phyloP scores from a whole-genome alignment of 2,329 filamentous ascomycete species.

The Neofusicoccum ribis region DNA sequence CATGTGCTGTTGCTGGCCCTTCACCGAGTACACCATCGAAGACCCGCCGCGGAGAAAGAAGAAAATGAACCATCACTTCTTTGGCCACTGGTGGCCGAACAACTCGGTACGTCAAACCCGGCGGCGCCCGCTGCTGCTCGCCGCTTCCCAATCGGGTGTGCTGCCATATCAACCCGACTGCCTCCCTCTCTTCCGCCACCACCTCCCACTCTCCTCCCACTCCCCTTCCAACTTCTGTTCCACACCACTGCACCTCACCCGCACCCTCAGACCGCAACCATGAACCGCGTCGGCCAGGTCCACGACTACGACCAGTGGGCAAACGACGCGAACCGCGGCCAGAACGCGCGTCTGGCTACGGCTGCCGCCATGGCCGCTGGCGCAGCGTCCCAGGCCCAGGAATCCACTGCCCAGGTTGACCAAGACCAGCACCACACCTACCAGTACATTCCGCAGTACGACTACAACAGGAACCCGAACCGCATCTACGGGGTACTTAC shows the following conservation, averaged over 20 bases:
- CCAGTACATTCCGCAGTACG: background rate
- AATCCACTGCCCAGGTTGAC: background rate
- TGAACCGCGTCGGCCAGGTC: conserved; percentile 1
- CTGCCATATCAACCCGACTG: background rate
- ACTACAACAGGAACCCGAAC: background rate
- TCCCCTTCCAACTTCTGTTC: background rate
- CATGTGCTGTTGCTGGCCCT: conserved; percentile 14
- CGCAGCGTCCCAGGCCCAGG: background rate
- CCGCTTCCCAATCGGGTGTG: background rate
- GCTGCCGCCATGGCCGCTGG: background rate
- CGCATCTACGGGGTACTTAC: background rate
- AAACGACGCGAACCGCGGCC: background rate
- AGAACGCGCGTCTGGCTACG: background rate
- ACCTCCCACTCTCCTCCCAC: background rate
- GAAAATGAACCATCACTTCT: background rate
- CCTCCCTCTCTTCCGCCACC: background rate
- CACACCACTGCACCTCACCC: background rate
- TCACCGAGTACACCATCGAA: conserved; percentile 15
- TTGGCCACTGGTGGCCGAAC: background rate
- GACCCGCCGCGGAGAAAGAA: conserved; percentile 7
- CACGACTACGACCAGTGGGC: conserved; percentile 7
- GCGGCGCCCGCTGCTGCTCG: background rate
- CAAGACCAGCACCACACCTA: background rate
- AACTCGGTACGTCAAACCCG: background rate
- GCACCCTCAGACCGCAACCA: background rate